Conservation (phyloP, 2,329 filamentous ascomycete species). For the Colletotrichum sidae region DNA sequence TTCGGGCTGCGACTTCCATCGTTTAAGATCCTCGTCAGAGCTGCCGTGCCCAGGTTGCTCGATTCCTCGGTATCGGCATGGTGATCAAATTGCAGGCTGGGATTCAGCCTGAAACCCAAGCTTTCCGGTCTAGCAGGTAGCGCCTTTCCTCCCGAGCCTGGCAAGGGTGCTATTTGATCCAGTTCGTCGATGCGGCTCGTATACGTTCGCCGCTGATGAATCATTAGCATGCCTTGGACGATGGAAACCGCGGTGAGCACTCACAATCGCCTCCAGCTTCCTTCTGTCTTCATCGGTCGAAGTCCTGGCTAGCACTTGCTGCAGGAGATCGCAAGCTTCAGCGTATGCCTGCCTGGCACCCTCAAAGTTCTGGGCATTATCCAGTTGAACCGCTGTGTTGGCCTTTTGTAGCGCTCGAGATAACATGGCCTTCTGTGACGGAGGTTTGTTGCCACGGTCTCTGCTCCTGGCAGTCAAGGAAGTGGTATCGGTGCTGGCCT, state of each 20-base stretch:
- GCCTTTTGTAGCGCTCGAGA: slow-evolving; percentile 96
- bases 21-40: slow-evolving; percentile 57
- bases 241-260: slow-evolving; percentile 48
- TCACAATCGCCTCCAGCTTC: slow-evolving; percentile 93
- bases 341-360: slow-evolving; percentile 90
- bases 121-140: slow-evolving; percentile 79
- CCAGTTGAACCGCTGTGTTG: slow-evolving; percentile 93
- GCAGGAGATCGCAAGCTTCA: slow-evolving; percentile 89
- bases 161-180: slow-evolving; percentile 73
- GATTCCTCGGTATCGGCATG: slow-evolving; percentile 59
- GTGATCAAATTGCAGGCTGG: slow-evolving; percentile 44
- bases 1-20: slow-evolving; percentile 16
- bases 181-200: slow-evolving; percentile 90
- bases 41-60: slow-evolving; percentile 63
- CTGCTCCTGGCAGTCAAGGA: slow-evolving; percentile 47
- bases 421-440: slow-evolving; percentile 93
- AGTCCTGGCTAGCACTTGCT: slow-evolving; percentile 88
- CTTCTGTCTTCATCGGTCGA: slow-evolving; percentile 86
- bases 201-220: slow-evolving; percentile 82
- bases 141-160: slow-evolving; percentile 73
- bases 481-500: slow-evolving; percentile 57
- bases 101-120: slow-evolving; percentile 57
- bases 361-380: slow-evolving; percentile 95
- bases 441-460: slow-evolving; percentile 55
- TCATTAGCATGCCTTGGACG: slow-evolving; percentile 9